Evolutionary conservation across 2,329 filamentous ascomycete genomes (phyloP).

Genomic region (Penicillium sp.): DNA sequence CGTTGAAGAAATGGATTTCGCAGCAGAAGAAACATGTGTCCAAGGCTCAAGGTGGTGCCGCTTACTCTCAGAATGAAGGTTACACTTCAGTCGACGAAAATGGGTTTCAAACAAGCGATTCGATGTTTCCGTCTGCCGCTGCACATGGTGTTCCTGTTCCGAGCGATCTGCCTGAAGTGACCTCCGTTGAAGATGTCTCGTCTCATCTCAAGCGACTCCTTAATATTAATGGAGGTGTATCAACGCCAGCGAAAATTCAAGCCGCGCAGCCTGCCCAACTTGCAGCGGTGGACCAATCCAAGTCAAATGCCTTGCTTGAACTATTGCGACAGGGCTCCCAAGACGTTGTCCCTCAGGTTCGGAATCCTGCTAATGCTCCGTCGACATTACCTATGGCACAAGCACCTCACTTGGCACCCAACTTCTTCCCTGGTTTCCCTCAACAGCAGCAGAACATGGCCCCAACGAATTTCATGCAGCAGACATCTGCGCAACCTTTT

Average conservation of each 20-base stretch:
- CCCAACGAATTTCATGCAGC: slow-evolving; percentile 32
- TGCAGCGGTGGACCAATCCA: slow-evolving; percentile 36
- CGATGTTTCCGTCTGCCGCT: slow-evolving; percentile 16
- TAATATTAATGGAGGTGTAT: slow-evolving; percentile 34
- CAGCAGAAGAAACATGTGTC: slow-evolving; percentile 75
- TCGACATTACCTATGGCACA: slow-evolving; percentile 59
- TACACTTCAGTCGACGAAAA: slow-evolving; percentile 63
- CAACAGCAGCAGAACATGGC: slow-evolving; percentile 31
- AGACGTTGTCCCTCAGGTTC: slow-evolving; percentile 28
- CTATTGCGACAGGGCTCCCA: slow-evolving; percentile 50
- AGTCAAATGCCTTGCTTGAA: slow-evolving; percentile 56
- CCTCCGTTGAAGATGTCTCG: slow-evolving; percentile 45
- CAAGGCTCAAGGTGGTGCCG: slow-evolving; percentile 45
- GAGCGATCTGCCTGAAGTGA: slow-evolving; percentile 45
- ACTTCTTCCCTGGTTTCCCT: slow-evolving; percentile 42
- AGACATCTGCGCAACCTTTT: slow-evolving; percentile 17
- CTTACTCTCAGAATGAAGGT: slow-evolving; percentile 46
- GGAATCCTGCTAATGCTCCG: slow-evolving; percentile 53
- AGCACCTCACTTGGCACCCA: slow-evolving; percentile 53
- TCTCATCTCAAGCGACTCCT: slow-evolving; percentile 54
- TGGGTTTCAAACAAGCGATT: slow-evolving; percentile 18
- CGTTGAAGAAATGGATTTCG: slow-evolving; percentile 86
- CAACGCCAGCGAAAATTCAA: slow-evolving; percentile 12
- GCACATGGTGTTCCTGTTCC: slow-evolving; percentile 29
- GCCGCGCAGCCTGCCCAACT: slow-evolving; percentile 17